Evolutionary conservation across 768 basidiomycete species (phyloP).

Genomic region (Leccinellum rugosiceps): DNA sequence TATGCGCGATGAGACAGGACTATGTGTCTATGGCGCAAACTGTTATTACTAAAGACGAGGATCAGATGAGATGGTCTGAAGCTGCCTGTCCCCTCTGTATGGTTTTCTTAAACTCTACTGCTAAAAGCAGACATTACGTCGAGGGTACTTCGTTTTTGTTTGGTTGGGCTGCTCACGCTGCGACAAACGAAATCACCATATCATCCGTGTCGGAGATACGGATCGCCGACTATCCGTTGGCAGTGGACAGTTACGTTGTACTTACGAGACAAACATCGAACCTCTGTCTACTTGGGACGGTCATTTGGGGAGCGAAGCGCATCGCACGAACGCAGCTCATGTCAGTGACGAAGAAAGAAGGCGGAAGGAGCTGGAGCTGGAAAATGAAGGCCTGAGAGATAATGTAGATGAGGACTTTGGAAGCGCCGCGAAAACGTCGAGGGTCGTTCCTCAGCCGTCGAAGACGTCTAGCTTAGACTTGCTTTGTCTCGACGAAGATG

Average conservation of each 20-base stretch:
- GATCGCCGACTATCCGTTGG: slow-evolving; percentile 70
- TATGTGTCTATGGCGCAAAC: too few species aligned
- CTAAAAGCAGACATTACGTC: too few species aligned
- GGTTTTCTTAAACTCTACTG: too few species aligned
- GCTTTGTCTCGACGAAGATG: slow-evolving; percentile 42
- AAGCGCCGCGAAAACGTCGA: slow-evolving; percentile 32
- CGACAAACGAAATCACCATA: background rate
- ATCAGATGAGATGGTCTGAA: too few species aligned
- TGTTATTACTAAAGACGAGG: too few species aligned
- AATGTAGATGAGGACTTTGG: slow-evolving; percentile 21
- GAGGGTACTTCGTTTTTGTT: too few species aligned
- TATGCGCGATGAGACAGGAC: background rate
- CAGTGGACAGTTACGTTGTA: slow-evolving; percentile 72
- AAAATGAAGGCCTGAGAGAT: slow-evolving; percentile 18
- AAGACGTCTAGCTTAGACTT: slow-evolving; percentile 35
- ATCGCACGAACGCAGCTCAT: slow-evolving; percentile 65
- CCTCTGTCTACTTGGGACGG: slow-evolving; percentile 82
- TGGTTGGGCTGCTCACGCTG: too few species aligned
- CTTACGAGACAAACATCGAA: slow-evolving; percentile 63
- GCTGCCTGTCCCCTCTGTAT: too few species aligned
- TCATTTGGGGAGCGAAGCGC: slow-evolving; percentile 76
- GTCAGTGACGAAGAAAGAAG: slow-evolving; percentile 53
- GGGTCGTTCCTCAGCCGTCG: slow-evolving; percentile 13
- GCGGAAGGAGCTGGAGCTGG: slow-evolving; percentile 35
- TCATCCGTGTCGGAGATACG: slow-evolving; percentile 63